Percentiles rank a stretch among this genome's conserved stretches.
Evolutionary conservation across 1,284 basidiomycete species (phyloP).

Genomic region (Trametes versicolor): DNA sequence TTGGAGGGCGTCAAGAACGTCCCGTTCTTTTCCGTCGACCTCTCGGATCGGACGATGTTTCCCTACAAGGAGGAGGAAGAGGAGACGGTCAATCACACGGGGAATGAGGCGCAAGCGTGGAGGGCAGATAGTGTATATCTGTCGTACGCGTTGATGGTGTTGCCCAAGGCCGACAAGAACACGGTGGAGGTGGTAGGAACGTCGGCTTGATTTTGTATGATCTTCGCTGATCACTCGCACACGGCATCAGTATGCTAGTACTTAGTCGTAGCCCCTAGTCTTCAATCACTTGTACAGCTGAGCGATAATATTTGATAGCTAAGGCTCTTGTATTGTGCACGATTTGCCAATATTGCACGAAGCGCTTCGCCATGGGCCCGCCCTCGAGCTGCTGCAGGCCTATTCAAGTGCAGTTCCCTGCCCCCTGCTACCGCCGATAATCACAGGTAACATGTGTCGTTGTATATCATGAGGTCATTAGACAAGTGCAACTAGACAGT

Average conservation of each 20-base stretch:
- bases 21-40: constrained; percentile 39
- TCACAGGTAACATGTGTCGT: too few relatives aligned
- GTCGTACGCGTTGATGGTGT: constrained; percentile 41
- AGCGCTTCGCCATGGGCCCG: too few relatives aligned
- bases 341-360: too few relatives aligned
- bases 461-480: too few relatives aligned
- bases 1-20: constrained; percentile 32
- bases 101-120: constrained; percentile 42
- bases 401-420: too few relatives aligned
- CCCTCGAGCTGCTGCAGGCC: too few relatives aligned
- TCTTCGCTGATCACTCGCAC: not conserved
- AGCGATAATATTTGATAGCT: too few relatives aligned
- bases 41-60: constrained; percentile 25
- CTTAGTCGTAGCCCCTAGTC: too few relatives aligned
- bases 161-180: constrained; percentile 15
- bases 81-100: constrained; percentile 35
- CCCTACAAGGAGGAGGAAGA: constrained; percentile 29
- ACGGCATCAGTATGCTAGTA: not conserved
- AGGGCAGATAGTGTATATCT: constrained; percentile 44
- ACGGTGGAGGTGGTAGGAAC: not conserved
- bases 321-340: too few relatives aligned
- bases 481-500: too few relatives aligned
- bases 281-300: too few relatives aligned
- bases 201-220: not conserved
- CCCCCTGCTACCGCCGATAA: too few relatives aligned